Conservation (phyloP, 2,329 filamentous ascomycete species). For the Neoscytalidium dimidiatum region DNA sequence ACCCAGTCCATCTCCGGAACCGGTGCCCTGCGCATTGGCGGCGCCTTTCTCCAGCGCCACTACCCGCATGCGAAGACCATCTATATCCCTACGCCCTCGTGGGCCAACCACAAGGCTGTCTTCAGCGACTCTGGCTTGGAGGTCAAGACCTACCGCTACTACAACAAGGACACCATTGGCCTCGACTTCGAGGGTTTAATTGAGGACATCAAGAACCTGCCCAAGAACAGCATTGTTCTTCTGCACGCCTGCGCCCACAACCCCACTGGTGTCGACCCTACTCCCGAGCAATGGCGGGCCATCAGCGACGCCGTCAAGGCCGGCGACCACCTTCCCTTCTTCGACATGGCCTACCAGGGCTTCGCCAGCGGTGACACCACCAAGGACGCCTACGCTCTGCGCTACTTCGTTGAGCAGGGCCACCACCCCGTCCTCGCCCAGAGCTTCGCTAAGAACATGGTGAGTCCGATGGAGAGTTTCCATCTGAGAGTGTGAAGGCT, state of each 20-base stretch:
- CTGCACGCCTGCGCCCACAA: slow-evolving; percentile 98
- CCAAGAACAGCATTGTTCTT: slow-evolving; percentile 83
- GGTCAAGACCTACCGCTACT: slow-evolving; percentile 97
- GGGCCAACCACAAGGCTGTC: slow-evolving; percentile 97
- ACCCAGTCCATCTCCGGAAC: slow-evolving; percentile 99
- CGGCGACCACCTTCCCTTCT: slow-evolving; percentile 90
- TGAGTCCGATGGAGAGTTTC: slow-evolving; percentile 40
- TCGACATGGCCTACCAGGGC: slow-evolving; percentile 99
- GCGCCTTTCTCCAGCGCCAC: slow-evolving; percentile 88
- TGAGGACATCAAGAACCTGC: slow-evolving; percentile 84
- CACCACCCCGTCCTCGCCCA: slow-evolving; percentile 87
- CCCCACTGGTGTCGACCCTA: slow-evolving; percentile 95
- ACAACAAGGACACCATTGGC: slow-evolving; percentile 97
- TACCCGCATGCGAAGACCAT: slow-evolving; percentile 91
- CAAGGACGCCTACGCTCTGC: slow-evolving; percentile 89
- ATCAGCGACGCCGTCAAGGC: slow-evolving; percentile 86
- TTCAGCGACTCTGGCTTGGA: slow-evolving; percentile 90
- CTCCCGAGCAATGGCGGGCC: slow-evolving; percentile 85
- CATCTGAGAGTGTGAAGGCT: slow-evolving; percentile 9
- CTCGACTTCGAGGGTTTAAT: slow-evolving; percentile 96
- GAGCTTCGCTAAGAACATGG: slow-evolving; percentile 99
- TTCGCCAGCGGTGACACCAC: slow-evolving; percentile 92
- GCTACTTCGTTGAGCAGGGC: slow-evolving; percentile 90
- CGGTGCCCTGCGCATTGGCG: slow-evolving; percentile 91
- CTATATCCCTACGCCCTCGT: slow-evolving; percentile 94